phyloP scores from a whole-genome alignment of 2,329 filamentous ascomycete species.

The Onygenales sp. region DNA sequence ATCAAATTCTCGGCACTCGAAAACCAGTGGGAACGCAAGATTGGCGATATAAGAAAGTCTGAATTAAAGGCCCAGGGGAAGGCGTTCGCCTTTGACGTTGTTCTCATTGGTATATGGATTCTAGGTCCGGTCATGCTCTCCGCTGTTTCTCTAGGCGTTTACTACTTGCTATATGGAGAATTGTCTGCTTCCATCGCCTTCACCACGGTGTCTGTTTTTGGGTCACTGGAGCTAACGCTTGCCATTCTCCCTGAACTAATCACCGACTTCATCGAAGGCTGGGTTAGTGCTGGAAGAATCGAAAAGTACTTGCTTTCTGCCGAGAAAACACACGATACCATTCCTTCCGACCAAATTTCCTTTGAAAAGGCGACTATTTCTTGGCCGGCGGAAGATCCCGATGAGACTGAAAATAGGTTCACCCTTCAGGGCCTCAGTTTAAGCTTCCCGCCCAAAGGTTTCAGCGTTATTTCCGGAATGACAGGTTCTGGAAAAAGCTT shows the following conservation, averaged over 20 bases:
- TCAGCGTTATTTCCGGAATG: conserved; percentile 67
- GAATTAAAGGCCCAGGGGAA: conserved; percentile 60
- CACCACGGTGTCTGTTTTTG: conserved; percentile 66
- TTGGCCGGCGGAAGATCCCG: conserved; percentile 58
- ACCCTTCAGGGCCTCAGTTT: conserved; percentile 55
- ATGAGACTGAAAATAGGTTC: conserved; percentile 52
- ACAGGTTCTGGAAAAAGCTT: conserved; percentile 73
- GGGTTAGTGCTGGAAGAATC: conserved; percentile 63
- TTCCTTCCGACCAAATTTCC: conserved; percentile 48
- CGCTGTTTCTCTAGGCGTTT: conserved; percentile 59
- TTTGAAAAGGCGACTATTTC: conserved; percentile 62
- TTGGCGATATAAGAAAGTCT: conserved; percentile 53
- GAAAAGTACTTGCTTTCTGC: conserved; percentile 60
- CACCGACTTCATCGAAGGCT: conserved; percentile 60
- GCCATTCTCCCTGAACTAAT: conserved; percentile 64
- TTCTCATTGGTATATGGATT: conserved; percentile 60
- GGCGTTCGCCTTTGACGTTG: conserved; percentile 55
- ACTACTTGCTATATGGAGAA: conserved; percentile 53
- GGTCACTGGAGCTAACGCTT: conserved; percentile 61
- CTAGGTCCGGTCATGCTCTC: conserved; percentile 64
- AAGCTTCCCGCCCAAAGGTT: conserved; percentile 56
- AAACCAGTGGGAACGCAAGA: conserved; percentile 62
- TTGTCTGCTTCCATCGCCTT: conserved; percentile 68
- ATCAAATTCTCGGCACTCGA: conserved; percentile 78
- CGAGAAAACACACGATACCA: conserved; percentile 50